Percentiles rank a stretch among this genome's conserved stretches.
phyloP scores from a whole-genome alignment of 1,284 basidiomycete species.

The Laetiporus sulphureus region DNA sequence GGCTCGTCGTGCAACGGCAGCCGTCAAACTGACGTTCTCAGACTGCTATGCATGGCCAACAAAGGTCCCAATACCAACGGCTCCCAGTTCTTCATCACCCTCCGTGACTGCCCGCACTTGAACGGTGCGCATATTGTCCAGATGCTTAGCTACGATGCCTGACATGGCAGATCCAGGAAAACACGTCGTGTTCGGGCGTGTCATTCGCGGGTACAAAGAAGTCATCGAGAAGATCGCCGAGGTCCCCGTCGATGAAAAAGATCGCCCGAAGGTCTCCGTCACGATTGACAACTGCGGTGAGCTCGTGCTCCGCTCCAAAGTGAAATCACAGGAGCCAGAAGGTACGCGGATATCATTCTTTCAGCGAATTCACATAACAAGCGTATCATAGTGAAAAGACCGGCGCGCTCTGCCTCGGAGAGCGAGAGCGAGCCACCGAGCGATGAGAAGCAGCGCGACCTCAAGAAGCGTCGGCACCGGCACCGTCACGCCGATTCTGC shows the following conservation, averaged over 20 bases:
- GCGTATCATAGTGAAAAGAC: constrained; percentile 2
- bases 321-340: constrained; percentile 12
- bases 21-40: constrained; percentile 16
- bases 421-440: constrained; percentile 15
- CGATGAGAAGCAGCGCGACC: constrained; percentile 16
- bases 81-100: constrained; percentile 81
- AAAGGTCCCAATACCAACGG: constrained; percentile 76
- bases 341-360: constrained; percentile 6
- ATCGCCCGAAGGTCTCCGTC: constrained; percentile 66
- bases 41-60: constrained; percentile 81
- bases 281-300: constrained; percentile 81
- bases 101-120: constrained; percentile 65
- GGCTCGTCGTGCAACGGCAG: background rate
- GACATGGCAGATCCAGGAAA: too few species aligned
- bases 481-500: constrained; percentile 5
- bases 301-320: constrained; percentile 59
- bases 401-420: constrained; percentile 12
- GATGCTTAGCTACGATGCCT: too few species aligned
- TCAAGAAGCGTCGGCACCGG: constrained; percentile 27
- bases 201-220: constrained; percentile 57
- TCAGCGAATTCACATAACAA: background rate
- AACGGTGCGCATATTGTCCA: constrained; percentile 37
- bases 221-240: constrained; percentile 48
- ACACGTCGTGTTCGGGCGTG: constrained; percentile 73
- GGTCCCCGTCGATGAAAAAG: constrained; percentile 59